Evolutionary conservation across 768 basidiomycete genomes (phyloP), one percentile per base, ranked within the genome.

Genomic region (Dacryopinax spathularia): DNA sequence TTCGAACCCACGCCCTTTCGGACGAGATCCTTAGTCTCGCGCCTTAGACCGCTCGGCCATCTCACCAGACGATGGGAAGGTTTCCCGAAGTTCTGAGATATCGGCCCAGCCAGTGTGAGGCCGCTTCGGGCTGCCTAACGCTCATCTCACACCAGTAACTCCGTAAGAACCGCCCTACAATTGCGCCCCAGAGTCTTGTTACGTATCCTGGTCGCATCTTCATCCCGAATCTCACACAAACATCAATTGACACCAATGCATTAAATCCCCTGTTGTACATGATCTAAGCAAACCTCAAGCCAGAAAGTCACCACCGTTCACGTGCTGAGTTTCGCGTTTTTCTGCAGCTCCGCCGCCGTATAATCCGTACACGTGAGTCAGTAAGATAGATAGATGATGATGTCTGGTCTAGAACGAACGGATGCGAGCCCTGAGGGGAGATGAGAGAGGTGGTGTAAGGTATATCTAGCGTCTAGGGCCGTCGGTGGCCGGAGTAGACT

Each of bases 21-120:
- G 63, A 64, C 63, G 29, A 64, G 63, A 64, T 60, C 63, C 63
- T 64, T 44, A 64, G 56, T 64, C 63, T 64, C 27, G 68, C 68
- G 68, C 68, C 68, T 68, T 68, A 66, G 66, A 66, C 66, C 68
- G 68, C 68, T 66, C 68, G 68, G 68, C 68, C 65, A 67, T 56
- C 65, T 60, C 61, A 39, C 61, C 66, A 37, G 35, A 18, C 13
- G 34, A 15, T 63, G 29, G 12, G 13, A 20, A 34, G 13, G 61
- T 6, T 44, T 7, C 5, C 27, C 18, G 20, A 62, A n/a, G 16
- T 29, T 22, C n/a, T 15, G 12, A 61, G 7, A 31, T 34, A 31
- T 12, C 34, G 7, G 33, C 34, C 22, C 34, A 33, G 16, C 60
- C 33, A 27, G 16, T 34, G 13, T 31, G 37, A n/a, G n/a, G n/a